phyloP scores from a whole-genome alignment of 805 yeast species.

The Maudiozyma saulgeensis region DNA sequence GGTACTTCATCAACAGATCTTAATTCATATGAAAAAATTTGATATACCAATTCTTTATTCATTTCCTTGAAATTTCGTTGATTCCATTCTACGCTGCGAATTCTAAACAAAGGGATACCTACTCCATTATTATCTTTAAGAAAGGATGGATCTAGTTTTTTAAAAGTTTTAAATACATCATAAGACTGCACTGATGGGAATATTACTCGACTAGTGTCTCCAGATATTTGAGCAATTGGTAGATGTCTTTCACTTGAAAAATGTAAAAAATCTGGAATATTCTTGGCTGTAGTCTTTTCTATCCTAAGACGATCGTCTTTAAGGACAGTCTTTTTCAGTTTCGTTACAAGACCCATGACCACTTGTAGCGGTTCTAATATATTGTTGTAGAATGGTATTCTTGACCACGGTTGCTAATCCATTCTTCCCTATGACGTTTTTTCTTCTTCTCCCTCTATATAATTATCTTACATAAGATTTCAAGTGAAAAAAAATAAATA shows the following conservation, averaged over 20 bases:
- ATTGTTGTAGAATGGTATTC: too few species aligned
- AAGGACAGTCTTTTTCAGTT: background rate
- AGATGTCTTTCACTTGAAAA: slow-evolving; percentile 5
- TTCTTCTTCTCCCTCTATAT: too few species aligned
- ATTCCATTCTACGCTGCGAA: background rate
- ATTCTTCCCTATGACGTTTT: too few species aligned
- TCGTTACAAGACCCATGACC: background rate
- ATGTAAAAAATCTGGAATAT: slow-evolving; percentile 1
- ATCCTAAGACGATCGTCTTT: background rate
- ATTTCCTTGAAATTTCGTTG: background rate
- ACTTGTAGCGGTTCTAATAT: background rate
- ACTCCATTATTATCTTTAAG: slow-evolving; percentile 7
- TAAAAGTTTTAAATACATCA: slow-evolving; percentile 7
- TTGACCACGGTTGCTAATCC: too few species aligned
- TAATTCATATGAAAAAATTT: slow-evolving; percentile 6
- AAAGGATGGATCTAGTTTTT: background rate
- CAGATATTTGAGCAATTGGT: slow-evolving; percentile 1
- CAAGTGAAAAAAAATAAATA: too few species aligned
- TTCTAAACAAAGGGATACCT: slow-evolving; percentile 9
- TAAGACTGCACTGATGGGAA: slow-evolving; percentile 10
- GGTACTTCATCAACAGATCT: slow-evolving; percentile 5
- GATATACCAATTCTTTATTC: background rate
- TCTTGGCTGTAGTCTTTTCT: background rate
- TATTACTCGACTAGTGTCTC: slow-evolving; percentile 4
- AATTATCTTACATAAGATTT: too few species aligned